Percentiles rank a stretch among this genome's conserved stretches.
phyloP scores from a whole-genome alignment of 2,329 filamentous ascomycete genomes.

The Fusarium drepaniforme region DNA sequence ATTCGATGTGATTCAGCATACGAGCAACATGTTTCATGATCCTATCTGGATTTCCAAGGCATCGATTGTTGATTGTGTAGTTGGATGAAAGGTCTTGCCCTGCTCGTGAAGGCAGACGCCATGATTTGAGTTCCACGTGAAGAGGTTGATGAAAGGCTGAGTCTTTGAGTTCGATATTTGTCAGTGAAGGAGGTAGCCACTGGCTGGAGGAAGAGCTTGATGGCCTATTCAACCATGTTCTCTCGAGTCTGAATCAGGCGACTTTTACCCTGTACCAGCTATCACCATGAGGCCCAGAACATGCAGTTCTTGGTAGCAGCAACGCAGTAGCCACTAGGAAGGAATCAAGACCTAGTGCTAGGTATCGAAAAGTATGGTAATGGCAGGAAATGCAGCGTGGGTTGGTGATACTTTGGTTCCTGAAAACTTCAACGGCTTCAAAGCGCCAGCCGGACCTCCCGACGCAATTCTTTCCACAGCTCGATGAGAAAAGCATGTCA shows the following conservation, averaged over 20 bases:
- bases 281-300: not conserved
- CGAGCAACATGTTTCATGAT: constrained; percentile 39
- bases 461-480: not conserved
- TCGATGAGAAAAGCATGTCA: not conserved
- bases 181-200: not conserved
- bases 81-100: constrained; percentile 9
- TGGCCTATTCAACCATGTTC: not conserved
- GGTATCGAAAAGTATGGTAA: not conserved
- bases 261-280: not conserved
- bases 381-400: not conserved
- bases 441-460: not conserved
- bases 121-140: constrained; percentile 3
- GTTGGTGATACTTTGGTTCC: constrained; percentile 26
- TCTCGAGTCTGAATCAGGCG: not conserved
- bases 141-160: not conserved
- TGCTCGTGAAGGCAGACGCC: constrained; percentile 10
- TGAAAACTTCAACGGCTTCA: constrained; percentile 25
- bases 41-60: constrained; percentile 7
- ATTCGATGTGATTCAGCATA: constrained; percentile 44
- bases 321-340: not conserved
- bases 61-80: constrained; percentile 17
- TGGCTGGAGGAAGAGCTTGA: not conserved
- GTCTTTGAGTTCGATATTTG: not conserved
- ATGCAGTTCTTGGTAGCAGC: not conserved
- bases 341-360: not conserved